A percentile compares a stretch with the other conserved stretches of the same genome.
These are phyloP conservation scores for Mucor piriformis DNA, from an alignment of 371 early-diverging fungal species.

Conservation along the genomic window DNA sequence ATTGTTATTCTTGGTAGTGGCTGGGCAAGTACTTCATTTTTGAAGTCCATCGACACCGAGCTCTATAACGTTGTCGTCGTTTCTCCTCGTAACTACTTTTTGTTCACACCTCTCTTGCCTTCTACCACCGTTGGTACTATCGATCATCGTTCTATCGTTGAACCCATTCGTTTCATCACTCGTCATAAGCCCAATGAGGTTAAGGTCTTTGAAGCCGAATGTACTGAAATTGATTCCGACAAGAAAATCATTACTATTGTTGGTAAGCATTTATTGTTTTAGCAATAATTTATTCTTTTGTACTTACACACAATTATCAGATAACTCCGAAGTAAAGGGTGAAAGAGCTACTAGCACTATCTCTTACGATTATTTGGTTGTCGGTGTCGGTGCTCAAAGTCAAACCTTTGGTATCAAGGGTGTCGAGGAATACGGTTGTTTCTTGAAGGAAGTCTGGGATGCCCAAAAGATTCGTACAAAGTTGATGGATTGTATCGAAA, in stretches of 20 bases:
- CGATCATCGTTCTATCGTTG: slow-evolving; percentile 84
- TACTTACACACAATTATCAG: slow-evolving; percentile 35
- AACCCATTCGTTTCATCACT: slow-evolving; percentile 87
- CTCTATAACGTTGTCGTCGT: slow-evolving; percentile 84
- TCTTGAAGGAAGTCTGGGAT: slow-evolving; percentile 90
- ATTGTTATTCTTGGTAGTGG: slow-evolving; percentile 86
- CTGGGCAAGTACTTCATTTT: slow-evolving; percentile 83
- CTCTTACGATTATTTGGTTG: slow-evolving; percentile 87
- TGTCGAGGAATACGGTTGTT: slow-evolving; percentile 83
- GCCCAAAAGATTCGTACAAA: slow-evolving; percentile 88
- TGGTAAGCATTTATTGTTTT: slow-evolving; percentile 44
- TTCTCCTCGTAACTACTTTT: slow-evolving; percentile 90
- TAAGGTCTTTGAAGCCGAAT: slow-evolving; percentile 86
- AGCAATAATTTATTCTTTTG: background rate
- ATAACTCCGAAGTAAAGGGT: slow-evolving; percentile 78
- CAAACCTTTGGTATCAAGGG: slow-evolving; percentile 92
- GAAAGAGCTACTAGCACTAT: slow-evolving; percentile 60
- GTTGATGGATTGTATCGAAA: slow-evolving; percentile 90
- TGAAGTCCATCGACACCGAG: slow-evolving; percentile 75
- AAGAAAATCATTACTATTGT: slow-evolving; percentile 75
- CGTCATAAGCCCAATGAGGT: slow-evolving; percentile 84
- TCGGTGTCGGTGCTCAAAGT: slow-evolving; percentile 89
- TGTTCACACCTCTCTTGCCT: slow-evolving; percentile 92
- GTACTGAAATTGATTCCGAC: slow-evolving; percentile 81
- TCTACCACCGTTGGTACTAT: slow-evolving; percentile 87